These are phyloP conservation scores for Thelonectria blattea DNA, from an alignment of 2,329 filamentous ascomycete species.

Conservation along the genomic window DNA sequence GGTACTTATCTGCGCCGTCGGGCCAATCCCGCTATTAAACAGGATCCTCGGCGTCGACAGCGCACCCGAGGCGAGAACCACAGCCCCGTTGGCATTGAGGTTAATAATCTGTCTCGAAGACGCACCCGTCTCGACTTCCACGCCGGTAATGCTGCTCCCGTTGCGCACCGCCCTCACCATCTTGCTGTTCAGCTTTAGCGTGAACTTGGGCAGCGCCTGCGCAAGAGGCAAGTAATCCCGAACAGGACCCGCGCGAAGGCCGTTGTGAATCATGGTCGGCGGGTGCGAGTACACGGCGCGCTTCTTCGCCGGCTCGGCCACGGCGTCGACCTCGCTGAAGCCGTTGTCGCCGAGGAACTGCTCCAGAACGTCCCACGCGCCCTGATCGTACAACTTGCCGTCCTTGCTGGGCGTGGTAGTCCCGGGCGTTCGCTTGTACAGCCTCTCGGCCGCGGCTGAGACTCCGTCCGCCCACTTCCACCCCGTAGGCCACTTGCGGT, in stretches of 20 bases:
- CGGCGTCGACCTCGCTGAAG: conserved; percentile 68
- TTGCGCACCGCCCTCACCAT: conserved; percentile 71
- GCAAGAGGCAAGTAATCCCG: conserved; percentile 73
- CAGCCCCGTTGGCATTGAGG: conserved; percentile 41
- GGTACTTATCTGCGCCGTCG: conserved; percentile 61
- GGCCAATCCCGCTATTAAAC: conserved; percentile 66
- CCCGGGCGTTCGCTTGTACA: conserved; percentile 74
- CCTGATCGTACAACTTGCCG: conserved; percentile 69
- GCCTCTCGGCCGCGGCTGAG: conserved; percentile 61
- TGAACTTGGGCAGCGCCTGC: conserved; percentile 66
- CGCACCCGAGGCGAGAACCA: conserved; percentile 71
- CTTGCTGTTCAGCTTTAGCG: conserved; percentile 68
- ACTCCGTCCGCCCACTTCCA: conserved; percentile 71
- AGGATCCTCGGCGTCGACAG: conserved; percentile 75
- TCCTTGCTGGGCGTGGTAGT: conserved; percentile 71
- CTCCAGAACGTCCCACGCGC: conserved; percentile 68
- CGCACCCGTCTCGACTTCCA: conserved; percentile 72
- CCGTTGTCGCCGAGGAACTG: conserved; percentile 64
- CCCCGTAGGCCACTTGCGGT: conserved; percentile 73
- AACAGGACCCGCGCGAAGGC: conserved; percentile 72
- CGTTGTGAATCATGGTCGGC: conserved; percentile 58
- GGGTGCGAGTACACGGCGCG: conserved; percentile 65
- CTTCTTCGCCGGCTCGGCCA: conserved; percentile 69
- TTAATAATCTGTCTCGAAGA: conserved; percentile 36
- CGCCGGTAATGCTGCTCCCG: conserved; percentile 66